These are phyloP conservation scores for Fusarium concolor DNA, from an alignment of 2,329 filamentous ascomycete genomes.

Conservation along the genomic window DNA sequence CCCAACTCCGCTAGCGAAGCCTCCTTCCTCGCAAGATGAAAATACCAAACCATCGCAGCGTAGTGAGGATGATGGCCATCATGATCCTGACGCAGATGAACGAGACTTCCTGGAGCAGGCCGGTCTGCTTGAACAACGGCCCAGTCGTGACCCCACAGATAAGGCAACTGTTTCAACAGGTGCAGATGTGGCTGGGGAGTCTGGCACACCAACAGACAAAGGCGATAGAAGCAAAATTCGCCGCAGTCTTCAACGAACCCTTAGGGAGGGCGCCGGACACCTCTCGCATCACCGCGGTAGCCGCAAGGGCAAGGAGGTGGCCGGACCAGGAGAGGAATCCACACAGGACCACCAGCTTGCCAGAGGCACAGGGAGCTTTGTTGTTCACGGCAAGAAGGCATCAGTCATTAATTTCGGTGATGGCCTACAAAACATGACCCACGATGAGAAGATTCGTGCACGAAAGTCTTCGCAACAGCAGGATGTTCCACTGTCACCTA, in stretches of 20 bases:
- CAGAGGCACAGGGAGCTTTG: slow-evolving; percentile 88
- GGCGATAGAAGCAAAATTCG: slow-evolving; percentile 77
- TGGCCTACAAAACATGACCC: slow-evolving; percentile 84
- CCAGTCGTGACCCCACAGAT: slow-evolving; percentile 48
- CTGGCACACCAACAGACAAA: slow-evolving; percentile 54
- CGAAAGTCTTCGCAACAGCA: slow-evolving; percentile 64
- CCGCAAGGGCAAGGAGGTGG: slow-evolving; percentile 76
- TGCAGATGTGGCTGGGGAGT: slow-evolving; percentile 48
- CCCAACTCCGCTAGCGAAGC: slow-evolving; percentile 38
- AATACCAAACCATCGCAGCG: slow-evolving; percentile 33
- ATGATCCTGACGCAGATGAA: slow-evolving; percentile 73
- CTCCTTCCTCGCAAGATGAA: slow-evolving; percentile 37
- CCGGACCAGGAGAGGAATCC: slow-evolving; percentile 52
- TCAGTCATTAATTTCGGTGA: slow-evolving; percentile 95
- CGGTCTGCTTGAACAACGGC: slow-evolving; percentile 66
- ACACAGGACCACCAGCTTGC: slow-evolving; percentile 75
- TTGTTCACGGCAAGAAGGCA: slow-evolving; percentile 97
- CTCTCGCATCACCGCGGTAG: slow-evolving; percentile 77
- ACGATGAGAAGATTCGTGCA: slow-evolving; percentile 77
- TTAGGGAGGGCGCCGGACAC: slow-evolving; percentile 81
- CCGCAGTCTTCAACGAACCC: slow-evolving; percentile 87
- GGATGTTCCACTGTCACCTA: slow-evolving; percentile 53
- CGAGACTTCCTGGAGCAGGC: slow-evolving; percentile 75
- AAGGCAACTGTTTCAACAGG: slow-evolving; percentile 52
- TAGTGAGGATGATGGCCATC: slow-evolving; percentile 43